A percentile compares a stretch with the other conserved stretches of the same genome.
phyloP scores from a whole-genome alignment of 768 basidiomycete genomes.

The Boletellus ananas region DNA sequence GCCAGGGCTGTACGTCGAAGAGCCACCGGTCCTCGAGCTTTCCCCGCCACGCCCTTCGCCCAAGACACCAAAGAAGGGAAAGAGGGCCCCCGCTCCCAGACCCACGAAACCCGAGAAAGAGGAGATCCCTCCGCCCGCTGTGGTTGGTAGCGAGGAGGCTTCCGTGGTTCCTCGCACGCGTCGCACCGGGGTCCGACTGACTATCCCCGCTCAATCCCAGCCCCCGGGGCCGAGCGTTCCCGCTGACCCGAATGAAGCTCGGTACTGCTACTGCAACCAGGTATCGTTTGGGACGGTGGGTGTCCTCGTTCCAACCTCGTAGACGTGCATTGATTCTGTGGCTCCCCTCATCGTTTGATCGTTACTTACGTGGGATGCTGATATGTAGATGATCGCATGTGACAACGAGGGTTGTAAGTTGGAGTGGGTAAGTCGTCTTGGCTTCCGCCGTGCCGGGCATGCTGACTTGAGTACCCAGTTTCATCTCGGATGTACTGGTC shows the following conservation, averaged over 20 bases:
- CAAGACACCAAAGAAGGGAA: slow-evolving; percentile 22
- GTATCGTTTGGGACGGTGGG: slow-evolving; percentile 77
- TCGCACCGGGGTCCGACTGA: slow-evolving; percentile 31
- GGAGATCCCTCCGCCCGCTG: slow-evolving; percentile 8
- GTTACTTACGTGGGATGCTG: not conserved
- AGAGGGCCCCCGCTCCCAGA: slow-evolving; percentile 16
- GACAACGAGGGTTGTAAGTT: slow-evolving; percentile 65
- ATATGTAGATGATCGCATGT: slow-evolving; percentile 77
- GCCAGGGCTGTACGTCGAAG: slow-evolving; percentile 18
- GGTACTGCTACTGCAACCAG: slow-evolving; percentile 81
- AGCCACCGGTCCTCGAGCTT: slow-evolving; percentile 7
- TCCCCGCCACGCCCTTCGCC: slow-evolving; percentile 10
- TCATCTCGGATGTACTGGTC: slow-evolving; percentile 64
- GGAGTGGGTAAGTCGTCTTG: slow-evolving; percentile 70
- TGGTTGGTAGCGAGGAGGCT: slow-evolving; percentile 9
- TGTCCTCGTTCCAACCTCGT: slow-evolving; percentile 5
- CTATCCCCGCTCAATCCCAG: slow-evolving; percentile 32
- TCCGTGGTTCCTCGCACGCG: slow-evolving; percentile 14
- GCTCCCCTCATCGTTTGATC: not conserved
- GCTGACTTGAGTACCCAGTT: slow-evolving; percentile 44
- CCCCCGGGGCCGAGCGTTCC: slow-evolving; percentile 17
- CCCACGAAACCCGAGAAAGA: slow-evolving; percentile 17
- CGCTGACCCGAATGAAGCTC: slow-evolving; percentile 46
- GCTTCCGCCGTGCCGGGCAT: not conserved
- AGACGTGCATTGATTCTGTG: too few species aligned